Percentiles rank a stretch among this genome's conserved stretches.
These are phyloP conservation scores for Hypomyces rosellus DNA, from an alignment of 2,329 filamentous ascomycete genomes.

Conservation along the genomic window DNA sequence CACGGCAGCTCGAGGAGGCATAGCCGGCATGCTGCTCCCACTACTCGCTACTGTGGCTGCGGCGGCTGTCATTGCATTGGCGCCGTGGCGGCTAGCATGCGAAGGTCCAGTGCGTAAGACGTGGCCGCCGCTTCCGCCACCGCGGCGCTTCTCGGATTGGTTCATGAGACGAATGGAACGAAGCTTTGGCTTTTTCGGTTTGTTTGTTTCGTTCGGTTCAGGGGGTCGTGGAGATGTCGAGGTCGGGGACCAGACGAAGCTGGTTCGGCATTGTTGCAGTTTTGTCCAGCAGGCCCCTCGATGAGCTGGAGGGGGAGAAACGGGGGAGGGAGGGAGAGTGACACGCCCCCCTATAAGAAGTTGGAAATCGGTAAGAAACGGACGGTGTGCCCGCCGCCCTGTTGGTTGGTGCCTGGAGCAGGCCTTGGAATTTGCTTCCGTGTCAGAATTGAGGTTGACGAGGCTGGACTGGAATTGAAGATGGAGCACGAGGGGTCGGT, in stretches of 20 bases:
- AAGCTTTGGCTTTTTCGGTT: background rate
- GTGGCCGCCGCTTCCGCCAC: slow-evolving; percentile 19
- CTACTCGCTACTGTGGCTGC: slow-evolving; percentile 2
- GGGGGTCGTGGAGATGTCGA: slow-evolving; percentile 16
- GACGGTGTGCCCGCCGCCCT: background rate
- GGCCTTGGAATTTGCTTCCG: background rate
- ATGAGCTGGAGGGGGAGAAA: background rate
- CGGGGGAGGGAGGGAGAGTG: background rate
- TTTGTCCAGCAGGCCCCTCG: slow-evolving; percentile 7
- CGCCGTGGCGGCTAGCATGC: slow-evolving; percentile 14
- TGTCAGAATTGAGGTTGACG: background rate
- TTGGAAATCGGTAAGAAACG: background rate
- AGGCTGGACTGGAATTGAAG: background rate
- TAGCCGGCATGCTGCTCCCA: slow-evolving; percentile 18
- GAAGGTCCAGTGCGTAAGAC: slow-evolving; percentile 16
- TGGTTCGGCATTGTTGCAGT: slow-evolving; percentile 26
- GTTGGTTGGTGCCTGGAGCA: background rate
- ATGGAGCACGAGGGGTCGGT: background rate
- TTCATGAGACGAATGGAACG: slow-evolving; percentile 25
- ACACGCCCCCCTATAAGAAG: background rate
- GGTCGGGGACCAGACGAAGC: slow-evolving; percentile 20
- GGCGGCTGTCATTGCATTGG: slow-evolving; percentile 3
- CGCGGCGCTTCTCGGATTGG: slow-evolving; percentile 40
- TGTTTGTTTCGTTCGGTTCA: too few relatives aligned
- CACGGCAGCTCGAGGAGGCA: slow-evolving; percentile 26